Evolutionary conservation across 805 yeast genomes (phyloP), one percentile per base, ranked within the genome.

Genomic region (Candida germanica): DNA sequence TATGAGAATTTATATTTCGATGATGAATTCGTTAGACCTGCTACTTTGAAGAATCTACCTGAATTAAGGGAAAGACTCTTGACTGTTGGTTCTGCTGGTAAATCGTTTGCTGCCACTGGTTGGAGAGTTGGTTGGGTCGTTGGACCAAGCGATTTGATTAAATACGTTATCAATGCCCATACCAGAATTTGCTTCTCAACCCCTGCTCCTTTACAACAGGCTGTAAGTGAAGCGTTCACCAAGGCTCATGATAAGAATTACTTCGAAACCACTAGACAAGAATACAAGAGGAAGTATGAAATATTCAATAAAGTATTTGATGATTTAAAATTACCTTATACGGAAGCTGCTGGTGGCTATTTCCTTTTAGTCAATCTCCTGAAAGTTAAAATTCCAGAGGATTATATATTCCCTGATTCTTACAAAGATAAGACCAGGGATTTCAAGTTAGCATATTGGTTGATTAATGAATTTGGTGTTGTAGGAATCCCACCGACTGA

Each of bases 401-500:
- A 77, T 49, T 86, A 81, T 50, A 69, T 56, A 29, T 83, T 73
- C 57, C 97, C 97, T 1, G 88, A 80, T 12, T 73, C 93, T 42
- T 54, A 64, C 34, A 59, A 59, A 23, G 77, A 84, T 44, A 64
- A 61, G 11, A 91, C 95, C 11, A 79, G 79, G 45, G 98, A 93
- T 64, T 93, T 88, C 71, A 79, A 78, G 56, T 71, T 82, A 45
- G 94, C 96, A 1, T 87, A 86, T 63, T 93, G 98, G 97, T 71
- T 93, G 41, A 87, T 88, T 52, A 81, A 79, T 55, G 95, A 88
- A 56, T 59, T 91, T 39, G 98, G 98, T 8, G 94, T 93, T 26
- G 98, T 93, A 14, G 83, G 95, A 3, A 93, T 93, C 46, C 98
- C 98, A 8, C 98, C 98, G 19, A 83, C 96, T n/a, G 98, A 91